These are phyloP conservation scores for Russula ochroleuca DNA, from an alignment of 768 basidiomycete genomes.

Conservation along the genomic window DNA sequence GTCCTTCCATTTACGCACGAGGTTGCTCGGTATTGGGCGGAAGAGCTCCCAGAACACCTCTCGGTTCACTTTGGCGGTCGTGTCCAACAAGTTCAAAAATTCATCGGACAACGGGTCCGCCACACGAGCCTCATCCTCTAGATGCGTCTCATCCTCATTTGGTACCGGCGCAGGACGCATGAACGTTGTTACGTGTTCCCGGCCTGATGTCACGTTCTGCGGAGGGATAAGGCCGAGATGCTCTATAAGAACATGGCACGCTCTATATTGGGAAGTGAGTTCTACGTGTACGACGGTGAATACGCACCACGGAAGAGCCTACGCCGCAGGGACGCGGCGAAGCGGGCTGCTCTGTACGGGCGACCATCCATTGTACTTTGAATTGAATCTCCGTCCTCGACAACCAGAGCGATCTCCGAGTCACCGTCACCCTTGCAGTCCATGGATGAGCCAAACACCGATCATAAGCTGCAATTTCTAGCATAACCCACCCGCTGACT, in stretches of 20 bases:
- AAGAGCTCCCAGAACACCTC: slow-evolving; percentile 86
- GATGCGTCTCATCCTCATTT: slow-evolving; percentile 61
- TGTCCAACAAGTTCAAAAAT: slow-evolving; percentile 56
- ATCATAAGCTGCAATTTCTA: background rate
- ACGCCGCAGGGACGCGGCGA: slow-evolving; percentile 80
- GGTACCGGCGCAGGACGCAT: slow-evolving; percentile 78
- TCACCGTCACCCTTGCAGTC: slow-evolving; percentile 78
- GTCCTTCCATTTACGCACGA: slow-evolving; percentile 70
- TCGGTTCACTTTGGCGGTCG: slow-evolving; percentile 73
- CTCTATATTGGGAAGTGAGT: slow-evolving; percentile 12
- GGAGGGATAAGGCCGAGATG: slow-evolving; percentile 83
- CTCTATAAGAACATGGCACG: slow-evolving; percentile 43
- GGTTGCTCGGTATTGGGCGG: slow-evolving; percentile 79
- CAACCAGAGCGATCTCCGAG: slow-evolving; percentile 89
- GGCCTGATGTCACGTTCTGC: slow-evolving; percentile 49
- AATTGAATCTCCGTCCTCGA: slow-evolving; percentile 83
- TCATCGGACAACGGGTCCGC: slow-evolving; percentile 72
- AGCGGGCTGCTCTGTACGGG: slow-evolving; percentile 65
- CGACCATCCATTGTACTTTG: slow-evolving; percentile 73
- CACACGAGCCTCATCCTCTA: slow-evolving; percentile 58
- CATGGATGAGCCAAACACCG: slow-evolving; percentile 7
- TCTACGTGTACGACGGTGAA: background rate
- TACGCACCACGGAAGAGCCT: slow-evolving; percentile 71
- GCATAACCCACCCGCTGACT: slow-evolving; percentile 56
- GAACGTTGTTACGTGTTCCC: slow-evolving; percentile 46